Percentiles rank a stretch among this genome's conserved stretches.
These are phyloP conservation scores for Inosperma sp. DNA, from an alignment of 768 basidiomycete species.

Conservation along the genomic window DNA sequence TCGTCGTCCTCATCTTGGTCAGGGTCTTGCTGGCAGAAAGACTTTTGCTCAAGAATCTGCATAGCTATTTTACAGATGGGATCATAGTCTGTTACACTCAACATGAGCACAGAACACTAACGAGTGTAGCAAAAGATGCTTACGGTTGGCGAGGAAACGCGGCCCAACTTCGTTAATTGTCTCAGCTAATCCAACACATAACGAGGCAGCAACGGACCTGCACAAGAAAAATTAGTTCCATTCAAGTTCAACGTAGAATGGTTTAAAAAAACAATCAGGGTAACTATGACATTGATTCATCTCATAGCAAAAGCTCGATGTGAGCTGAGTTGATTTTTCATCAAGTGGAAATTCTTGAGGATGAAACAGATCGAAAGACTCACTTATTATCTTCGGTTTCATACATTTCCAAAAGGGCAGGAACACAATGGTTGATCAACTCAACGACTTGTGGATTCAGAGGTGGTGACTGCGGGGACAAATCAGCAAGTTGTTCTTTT, in stretches of 20 bases:
- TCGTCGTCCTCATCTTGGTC: slow-evolving; percentile 87
- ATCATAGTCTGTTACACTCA: slow-evolving; percentile 54
- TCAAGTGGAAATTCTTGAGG: slow-evolving; percentile 28
- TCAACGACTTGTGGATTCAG: slow-evolving; percentile 70
- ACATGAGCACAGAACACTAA: slow-evolving; percentile 7
- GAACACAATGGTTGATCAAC: slow-evolving; percentile 70
- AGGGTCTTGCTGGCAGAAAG: slow-evolving; percentile 93
- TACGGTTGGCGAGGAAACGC: slow-evolving; percentile 74
- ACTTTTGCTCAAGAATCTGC: slow-evolving; percentile 89
- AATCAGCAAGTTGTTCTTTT: neutral
- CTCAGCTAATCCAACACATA: slow-evolving; percentile 88
- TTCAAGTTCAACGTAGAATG: slow-evolving; percentile 9
- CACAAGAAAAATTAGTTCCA: slow-evolving; percentile 10
- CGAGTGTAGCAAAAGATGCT: slow-evolving; percentile 23
- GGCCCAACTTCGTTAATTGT: slow-evolving; percentile 91
- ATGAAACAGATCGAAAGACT: slow-evolving; percentile 33
- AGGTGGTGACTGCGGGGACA: slow-evolving; percentile 27
- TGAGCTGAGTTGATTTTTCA: slow-evolving; percentile 73
- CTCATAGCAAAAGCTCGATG: slow-evolving; percentile 67
- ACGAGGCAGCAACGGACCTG: slow-evolving; percentile 81
- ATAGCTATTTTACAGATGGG: slow-evolving; percentile 74
- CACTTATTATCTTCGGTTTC: slow-evolving; percentile 96
- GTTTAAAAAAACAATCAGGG: slow-evolving; percentile 33
- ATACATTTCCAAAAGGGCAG: slow-evolving; percentile 80
- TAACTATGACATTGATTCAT: slow-evolving; percentile 31